Conservation (phyloP, 2,329 filamentous ascomycete species). For the Sporothrix phasma region DNA sequence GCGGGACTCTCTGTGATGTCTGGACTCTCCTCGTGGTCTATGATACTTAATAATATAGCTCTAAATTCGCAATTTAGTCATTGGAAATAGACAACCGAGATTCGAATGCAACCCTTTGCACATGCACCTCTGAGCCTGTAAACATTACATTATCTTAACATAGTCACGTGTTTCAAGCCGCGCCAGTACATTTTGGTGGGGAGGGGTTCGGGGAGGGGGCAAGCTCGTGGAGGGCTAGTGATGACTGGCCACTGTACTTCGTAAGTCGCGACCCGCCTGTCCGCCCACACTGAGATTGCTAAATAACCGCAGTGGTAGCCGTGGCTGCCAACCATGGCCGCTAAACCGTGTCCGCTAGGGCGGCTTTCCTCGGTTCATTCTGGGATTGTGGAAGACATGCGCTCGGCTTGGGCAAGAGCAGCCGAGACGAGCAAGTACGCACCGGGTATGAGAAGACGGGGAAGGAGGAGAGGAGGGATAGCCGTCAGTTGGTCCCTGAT, state of each 20-base stretch:
- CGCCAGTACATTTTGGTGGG: neutral
- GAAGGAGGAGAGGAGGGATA: neutral
- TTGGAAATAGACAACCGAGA: no score
- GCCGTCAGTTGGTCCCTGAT: neutral
- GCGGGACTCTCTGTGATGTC: slow-evolving; percentile 26
- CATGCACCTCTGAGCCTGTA: no score
- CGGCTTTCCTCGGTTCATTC: slow-evolving; percentile 20
- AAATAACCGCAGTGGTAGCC: neutral
- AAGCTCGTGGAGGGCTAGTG: neutral
- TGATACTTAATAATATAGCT: neutral
- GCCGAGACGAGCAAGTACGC: slow-evolving; percentile 3
- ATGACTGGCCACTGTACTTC: neutral
- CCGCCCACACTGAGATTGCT: neutral
- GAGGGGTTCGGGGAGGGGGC: neutral
- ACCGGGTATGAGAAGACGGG: neutral
- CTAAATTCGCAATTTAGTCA: neutral
- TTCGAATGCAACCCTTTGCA: no score
- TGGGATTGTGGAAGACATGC: neutral
- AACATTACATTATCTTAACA: no score
- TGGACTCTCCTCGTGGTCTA: neutral
- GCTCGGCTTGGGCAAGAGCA: slow-evolving; percentile 7
- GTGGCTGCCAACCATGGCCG: neutral
- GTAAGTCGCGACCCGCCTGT: neutral
- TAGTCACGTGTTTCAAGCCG: neutral
- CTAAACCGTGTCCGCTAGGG: slow-evolving; percentile 3